phyloP scores from a whole-genome alignment of 495 filamentous ascomycete genomes.

The Lineolata rhizophorae region DNA sequence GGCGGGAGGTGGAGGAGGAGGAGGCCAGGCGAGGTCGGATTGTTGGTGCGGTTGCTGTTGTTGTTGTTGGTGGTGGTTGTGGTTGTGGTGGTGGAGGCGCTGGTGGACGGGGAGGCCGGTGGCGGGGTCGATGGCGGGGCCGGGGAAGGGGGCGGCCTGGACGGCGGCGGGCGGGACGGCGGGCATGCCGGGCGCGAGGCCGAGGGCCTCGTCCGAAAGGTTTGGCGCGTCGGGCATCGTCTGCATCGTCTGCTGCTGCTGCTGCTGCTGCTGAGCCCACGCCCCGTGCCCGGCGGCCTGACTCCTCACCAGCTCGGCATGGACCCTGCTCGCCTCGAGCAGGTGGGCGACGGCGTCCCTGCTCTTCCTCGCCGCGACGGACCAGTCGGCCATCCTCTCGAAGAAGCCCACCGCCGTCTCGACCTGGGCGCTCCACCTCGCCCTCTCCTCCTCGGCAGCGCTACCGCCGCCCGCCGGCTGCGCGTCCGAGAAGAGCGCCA shows the following conservation, averaged over 20 bases:
- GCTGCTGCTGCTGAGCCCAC: background rate
- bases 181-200: background rate
- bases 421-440: slow-evolving; percentile 27
- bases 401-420: slow-evolving; percentile 46
- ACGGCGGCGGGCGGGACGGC: background rate
- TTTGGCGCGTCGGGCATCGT: too few relatives aligned
- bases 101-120: background rate
- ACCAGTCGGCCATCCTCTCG: slow-evolving; percentile 46
- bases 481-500: slow-evolving; percentile 28
- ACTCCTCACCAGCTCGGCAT: too few relatives aligned
- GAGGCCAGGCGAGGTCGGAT: too few relatives aligned
- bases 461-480: slow-evolving; percentile 10
- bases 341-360: slow-evolving; percentile 47
- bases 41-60: too few relatives aligned
- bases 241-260: too few relatives aligned
- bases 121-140: background rate
- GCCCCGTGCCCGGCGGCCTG: background rate
- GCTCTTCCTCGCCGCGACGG: slow-evolving; percentile 44
- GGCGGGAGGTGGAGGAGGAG: too few relatives aligned
- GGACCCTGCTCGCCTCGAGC: slow-evolving; percentile 32
- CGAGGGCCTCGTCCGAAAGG: too few relatives aligned
- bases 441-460: slow-evolving; percentile 9
- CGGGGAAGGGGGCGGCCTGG: background rate
- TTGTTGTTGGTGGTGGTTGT: too few relatives aligned
- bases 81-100: too few relatives aligned